Evolutionary conservation across 176 grass and related monocot genomes (phyloP).

Genomic region (Bolboschoenus planiculmis): DNA sequence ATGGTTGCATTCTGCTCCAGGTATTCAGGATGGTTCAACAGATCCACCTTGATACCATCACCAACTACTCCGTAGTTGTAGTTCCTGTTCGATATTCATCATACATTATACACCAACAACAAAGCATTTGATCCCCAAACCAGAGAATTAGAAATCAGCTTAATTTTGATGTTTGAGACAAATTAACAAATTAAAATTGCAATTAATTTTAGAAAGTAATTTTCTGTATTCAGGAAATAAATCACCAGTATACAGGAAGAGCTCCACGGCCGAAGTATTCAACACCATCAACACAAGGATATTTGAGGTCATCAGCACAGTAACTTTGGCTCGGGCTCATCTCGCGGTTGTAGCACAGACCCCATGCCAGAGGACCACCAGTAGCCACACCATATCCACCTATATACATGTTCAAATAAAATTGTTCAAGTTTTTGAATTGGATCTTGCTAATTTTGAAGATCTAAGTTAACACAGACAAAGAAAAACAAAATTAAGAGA

Average conservation of each 20-base stretch:
- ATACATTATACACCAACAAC: neutral
- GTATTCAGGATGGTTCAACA: conserved; percentile 86
- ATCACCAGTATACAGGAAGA: conserved; percentile 74
- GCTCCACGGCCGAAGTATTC: conserved; percentile 78
- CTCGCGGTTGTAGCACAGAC: conserved; percentile 79
- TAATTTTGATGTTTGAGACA: neutral
- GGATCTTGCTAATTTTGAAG: neutral
- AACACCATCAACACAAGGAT: conserved; percentile 59
- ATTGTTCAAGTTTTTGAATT: neutral
- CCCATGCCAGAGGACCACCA: conserved; percentile 60
- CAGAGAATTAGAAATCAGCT: neutral
- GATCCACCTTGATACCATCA: conserved; percentile 59
- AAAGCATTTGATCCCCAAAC: neutral
- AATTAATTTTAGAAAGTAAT: neutral
- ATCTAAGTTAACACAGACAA: neutral
- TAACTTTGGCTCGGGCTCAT: conserved; percentile 81
- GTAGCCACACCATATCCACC: conserved; percentile 53
- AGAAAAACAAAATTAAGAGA: neutral
- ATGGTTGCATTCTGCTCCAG: conserved; percentile 81
- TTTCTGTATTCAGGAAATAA: neutral
- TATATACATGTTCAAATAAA: conserved; percentile 10
- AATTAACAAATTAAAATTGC: neutral
- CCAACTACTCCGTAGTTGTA: conserved; percentile 71
- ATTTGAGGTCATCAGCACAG: conserved; percentile 48
- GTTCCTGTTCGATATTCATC: conserved; percentile 50